Base-by-base conservation (phyloP, 2,329 filamentous ascomycete genomes). In the Aaosphaeria arxii region DNA sequence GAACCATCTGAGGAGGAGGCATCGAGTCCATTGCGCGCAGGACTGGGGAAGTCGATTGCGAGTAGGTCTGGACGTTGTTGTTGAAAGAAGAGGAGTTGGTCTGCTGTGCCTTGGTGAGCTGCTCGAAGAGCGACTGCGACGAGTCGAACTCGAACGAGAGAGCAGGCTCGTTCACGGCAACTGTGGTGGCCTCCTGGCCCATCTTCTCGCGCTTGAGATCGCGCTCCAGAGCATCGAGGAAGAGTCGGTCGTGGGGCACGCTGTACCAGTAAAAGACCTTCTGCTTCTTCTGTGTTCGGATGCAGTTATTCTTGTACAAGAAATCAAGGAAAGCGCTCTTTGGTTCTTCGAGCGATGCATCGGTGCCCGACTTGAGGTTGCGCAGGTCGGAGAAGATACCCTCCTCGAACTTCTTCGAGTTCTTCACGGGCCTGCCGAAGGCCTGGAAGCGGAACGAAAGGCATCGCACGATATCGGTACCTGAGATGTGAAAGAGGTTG, bases 201-300 rank as follows among this genome's bases (percentile, higher is more conserved):
- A 97, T 97, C 83, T 99, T 99, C 77, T 99, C 94, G 67, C 94
- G 85, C 85, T 99, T 99, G 68, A 99, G 76, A 69, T 99, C 94
- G 57, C 94, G 87, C 80, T 99, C 94, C 62, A 99, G 79, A 36
- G 94, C 94, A 76, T 99, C 94, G 59, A 99, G 86, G 76, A 99
- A 99, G 44, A 99, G 84, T 46, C 94, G 85, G 74, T 99, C 94
- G 71, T 99, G 94, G 1, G 94, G 94, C 42, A 99, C 94, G 77
- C 91, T 96, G 76, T 97, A 99, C 94, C 94, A 99, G 77, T 97
- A 99, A 69, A 99, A 99, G 57, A 99, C 94, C 80, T 99, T 99
- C 70, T 99, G 94, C 82, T 99, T 99, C 85, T 99, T 99, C 74
- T 99, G 94, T 35, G 94, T 99, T 61, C 94, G 87, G 62, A 99